Base-by-base conservation (phyloP, 129 eudicot genomes). In the Flaveria brownii region DNA sequence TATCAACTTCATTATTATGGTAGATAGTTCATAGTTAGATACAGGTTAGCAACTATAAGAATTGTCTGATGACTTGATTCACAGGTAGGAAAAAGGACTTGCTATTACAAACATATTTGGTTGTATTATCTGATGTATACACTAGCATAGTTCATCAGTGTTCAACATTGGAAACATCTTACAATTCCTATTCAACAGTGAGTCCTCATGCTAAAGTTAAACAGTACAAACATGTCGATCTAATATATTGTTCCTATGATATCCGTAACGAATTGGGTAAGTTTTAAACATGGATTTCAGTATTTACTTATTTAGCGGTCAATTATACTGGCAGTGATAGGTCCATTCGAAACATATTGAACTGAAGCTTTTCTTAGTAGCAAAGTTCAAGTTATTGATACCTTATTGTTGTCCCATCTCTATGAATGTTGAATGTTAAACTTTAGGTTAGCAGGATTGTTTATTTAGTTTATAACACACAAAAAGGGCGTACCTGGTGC, bases 381-480 rank as follows among this genome's bases (percentile, higher is more conserved):
- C 80, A 76, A 76, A 47, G 50, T 45, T 1, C 50, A 8, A 11
- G 13, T 11, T 45, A 49, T 30, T 18, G 20, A 65, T 15, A 23
- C 26, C 54, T 67, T 14, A 63, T 51, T 26, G 43, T 25, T 55
- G 18, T 42, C 14, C 46, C n/a, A 5, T 25, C 49, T 10, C 28
- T 23, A 47, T 11, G 14, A 57, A 46, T 46, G 52, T 16, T 46
- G 2, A n/a, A 16, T n/a, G 70, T 39, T 65, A 33, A 39, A 22
- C 23, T 26, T 57, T 78, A 23, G 5, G 12, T 43, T 17, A 46
- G 39, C 52, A 60, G 42, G 42, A 47, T 22, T 45, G 61, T 65
- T 76, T 17, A 50, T 43, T 52, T 66, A 9, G 12, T 61, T 71
- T 42, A 51, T 39, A 60, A 71, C 42, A 39, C 41, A 72, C 78